A percentile compares a stretch with the other conserved stretches of the same genome.
These are phyloP conservation scores for Tilletia setariae DNA, from an alignment of 1,284 basidiomycete species.

Conservation along the genomic window DNA sequence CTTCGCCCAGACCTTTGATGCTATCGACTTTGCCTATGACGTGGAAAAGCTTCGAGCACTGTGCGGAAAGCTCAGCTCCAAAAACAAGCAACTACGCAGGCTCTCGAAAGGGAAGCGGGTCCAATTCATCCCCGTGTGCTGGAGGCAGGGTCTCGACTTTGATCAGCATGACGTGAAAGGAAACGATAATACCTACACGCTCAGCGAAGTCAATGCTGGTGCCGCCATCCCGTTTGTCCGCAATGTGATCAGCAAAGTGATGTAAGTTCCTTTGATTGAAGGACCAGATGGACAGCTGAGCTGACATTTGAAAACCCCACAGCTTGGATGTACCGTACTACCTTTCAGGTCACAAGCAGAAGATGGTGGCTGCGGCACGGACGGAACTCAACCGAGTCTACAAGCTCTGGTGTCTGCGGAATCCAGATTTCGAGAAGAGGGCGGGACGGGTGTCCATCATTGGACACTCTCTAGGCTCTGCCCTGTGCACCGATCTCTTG, in stretches of 20 bases:
- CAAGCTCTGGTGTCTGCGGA: constrained; percentile 47
- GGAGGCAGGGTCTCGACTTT: constrained; percentile 22
- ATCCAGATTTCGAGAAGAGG: constrained; percentile 41
- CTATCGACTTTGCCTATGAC: constrained; percentile 28
- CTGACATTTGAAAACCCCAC: background rate
- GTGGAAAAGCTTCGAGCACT: constrained; percentile 21
- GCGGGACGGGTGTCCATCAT: constrained; percentile 50
- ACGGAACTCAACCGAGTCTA: constrained; percentile 52
- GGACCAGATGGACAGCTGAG: background rate
- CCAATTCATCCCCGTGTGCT: constrained; percentile 27
- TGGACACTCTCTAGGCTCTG: constrained; percentile 25
- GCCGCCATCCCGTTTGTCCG: constrained; percentile 47
- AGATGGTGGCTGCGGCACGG: constrained; percentile 47
- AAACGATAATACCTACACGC: constrained; percentile 24
- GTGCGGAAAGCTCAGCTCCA: background rate
- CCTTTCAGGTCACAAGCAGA: constrained; percentile 37
- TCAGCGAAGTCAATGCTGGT: constrained; percentile 24
- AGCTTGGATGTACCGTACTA: constrained; percentile 54
- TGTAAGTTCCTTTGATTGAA: background rate
- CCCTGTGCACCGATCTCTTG: constrained; percentile 28
- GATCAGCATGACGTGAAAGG: background rate
- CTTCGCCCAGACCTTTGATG: constrained; percentile 25
- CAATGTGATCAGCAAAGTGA: constrained; percentile 44
- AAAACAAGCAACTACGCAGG: constrained; percentile 17
- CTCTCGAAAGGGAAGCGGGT: constrained; percentile 20